Evolutionary conservation across 2,329 filamentous ascomycete genomes (phyloP), one percentile per base, ranked within the genome.

Genomic region (Penicillium nordicum): DNA sequence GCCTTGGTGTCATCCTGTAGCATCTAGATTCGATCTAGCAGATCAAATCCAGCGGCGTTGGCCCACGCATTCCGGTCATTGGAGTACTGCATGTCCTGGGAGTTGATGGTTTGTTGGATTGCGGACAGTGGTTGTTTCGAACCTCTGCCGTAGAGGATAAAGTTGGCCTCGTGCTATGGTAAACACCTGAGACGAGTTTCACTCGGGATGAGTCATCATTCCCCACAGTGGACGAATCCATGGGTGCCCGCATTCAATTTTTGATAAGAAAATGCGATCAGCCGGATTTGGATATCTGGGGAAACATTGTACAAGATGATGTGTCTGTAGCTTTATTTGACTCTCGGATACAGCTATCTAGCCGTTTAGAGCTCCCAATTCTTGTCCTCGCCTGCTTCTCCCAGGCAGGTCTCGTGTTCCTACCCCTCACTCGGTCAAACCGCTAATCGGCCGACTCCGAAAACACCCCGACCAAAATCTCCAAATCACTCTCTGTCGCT

Each of bases 381-480:
- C 30, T 2, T 4, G 25, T 51, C 29, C 43, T 34, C 29, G 41
- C 46, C 42, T 51, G 44, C 42, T 46, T 52, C 32, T 44, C 42
- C 53, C 53, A 12, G 54, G 57, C 61, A 61, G 57, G 57, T 57
- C 59, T 57, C 43, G 46, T 59, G 34, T 32, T 42, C 30, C 29
- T 62, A 65, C 63, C 62, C 63, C 63, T 66, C 61, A 66, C 47
- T 57, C 53, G 58, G 46, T 43, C 43, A 44, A 57, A 55, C 58
- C 57, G 45, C 58, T 55, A 58, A 63, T 65, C 62, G 63, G 59
- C 62, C 63, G 58, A 57, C 60, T 64, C 62, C 63, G 63, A 66
- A 60, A 61, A 49, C 29, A 58, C 50, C 54, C 55, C 57, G 55
- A 58, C 43, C 42, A 18, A 37, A 57, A 59, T 57, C 48, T 29